Evolutionary conservation across 2,329 filamentous ascomycete species (phyloP).

Genomic region (Pleoardoris graminearum): DNA sequence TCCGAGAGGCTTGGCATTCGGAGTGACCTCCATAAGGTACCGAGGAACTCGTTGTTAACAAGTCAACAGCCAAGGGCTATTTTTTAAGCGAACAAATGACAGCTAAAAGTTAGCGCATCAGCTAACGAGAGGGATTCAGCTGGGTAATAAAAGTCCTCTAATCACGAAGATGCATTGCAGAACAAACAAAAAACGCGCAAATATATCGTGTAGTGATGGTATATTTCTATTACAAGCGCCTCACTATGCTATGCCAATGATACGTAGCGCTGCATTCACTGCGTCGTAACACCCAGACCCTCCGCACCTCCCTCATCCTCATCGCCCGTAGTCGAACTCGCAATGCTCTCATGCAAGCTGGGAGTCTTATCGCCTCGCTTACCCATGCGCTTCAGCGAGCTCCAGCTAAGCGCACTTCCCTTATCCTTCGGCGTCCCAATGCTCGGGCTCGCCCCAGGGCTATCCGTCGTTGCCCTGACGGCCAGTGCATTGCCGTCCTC

Average conservation of each 20-base stretch:
- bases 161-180: too few species aligned
- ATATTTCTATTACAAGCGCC: not conserved
- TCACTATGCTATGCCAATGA: not conserved
- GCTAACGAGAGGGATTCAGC: too few species aligned
- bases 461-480: conserved; percentile 32
- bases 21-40: too few species aligned
- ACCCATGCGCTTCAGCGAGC: conserved; percentile 50
- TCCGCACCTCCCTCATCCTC: conserved; percentile 36
- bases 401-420: conserved; percentile 49
- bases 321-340: conserved; percentile 46
- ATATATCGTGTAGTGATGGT: too few species aligned
- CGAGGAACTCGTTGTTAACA: too few species aligned
- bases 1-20: conserved; percentile 7
- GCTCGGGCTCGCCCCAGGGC: conserved; percentile 39
- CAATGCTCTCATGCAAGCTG: conserved; percentile 52
- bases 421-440: conserved; percentile 45
- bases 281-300: not conserved
- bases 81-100: too few species aligned
- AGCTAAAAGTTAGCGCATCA: too few species aligned
- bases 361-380: conserved; percentile 50
- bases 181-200: too few species aligned
- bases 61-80: too few species aligned
- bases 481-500: conserved; percentile 38
- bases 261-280: not conserved
- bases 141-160: too few species aligned